These are phyloP conservation scores for Imleria badia DNA, from an alignment of 768 basidiomycete genomes.

Conservation along the genomic window DNA sequence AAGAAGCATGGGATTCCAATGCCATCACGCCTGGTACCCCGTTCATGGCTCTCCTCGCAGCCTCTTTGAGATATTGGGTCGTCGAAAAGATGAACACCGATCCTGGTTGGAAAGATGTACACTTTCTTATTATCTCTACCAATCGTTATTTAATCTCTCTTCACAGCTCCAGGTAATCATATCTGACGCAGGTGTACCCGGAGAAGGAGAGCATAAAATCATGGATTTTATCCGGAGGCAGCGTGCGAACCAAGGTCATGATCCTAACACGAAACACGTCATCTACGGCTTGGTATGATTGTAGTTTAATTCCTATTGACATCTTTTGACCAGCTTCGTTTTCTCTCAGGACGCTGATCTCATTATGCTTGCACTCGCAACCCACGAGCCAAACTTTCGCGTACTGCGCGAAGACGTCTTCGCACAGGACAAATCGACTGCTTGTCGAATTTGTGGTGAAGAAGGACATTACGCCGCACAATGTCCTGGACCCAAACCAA, in stretches of 20 bases:
- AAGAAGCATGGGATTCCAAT: constrained; percentile 95
- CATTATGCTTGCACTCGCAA: constrained; percentile 97
- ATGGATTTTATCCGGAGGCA: constrained; percentile 98
- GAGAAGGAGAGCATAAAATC: constrained; percentile 99
- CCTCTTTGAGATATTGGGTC: constrained; percentile 93
- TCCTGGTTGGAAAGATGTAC: constrained; percentile 91
- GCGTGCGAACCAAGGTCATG: constrained; percentile 81
- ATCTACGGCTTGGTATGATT: constrained; percentile 89
- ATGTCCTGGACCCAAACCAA: constrained; percentile 80
- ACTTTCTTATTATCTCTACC: constrained; percentile 15
- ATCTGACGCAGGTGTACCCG: constrained; percentile 95
- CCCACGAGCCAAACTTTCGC: constrained; percentile 97
- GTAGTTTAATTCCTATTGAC: background rate
- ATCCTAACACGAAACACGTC: constrained; percentile 94
- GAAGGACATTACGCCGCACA: constrained; percentile 94
- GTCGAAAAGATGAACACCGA: constrained; percentile 93
- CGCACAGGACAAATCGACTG: constrained; percentile 71
- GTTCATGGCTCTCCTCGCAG: constrained; percentile 92
- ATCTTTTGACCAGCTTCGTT: constrained; percentile 9
- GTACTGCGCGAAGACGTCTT: constrained; percentile 99
- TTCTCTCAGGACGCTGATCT: constrained; percentile 87
- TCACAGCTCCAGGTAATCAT: constrained; percentile 89
- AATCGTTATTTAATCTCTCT: background rate
- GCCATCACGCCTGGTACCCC: constrained; percentile 99
- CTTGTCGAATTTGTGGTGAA: constrained; percentile 92